These are phyloP conservation scores for Trifolium fragiferum DNA, from an alignment of 306 rosid genomes.

Conservation along the genomic window DNA sequence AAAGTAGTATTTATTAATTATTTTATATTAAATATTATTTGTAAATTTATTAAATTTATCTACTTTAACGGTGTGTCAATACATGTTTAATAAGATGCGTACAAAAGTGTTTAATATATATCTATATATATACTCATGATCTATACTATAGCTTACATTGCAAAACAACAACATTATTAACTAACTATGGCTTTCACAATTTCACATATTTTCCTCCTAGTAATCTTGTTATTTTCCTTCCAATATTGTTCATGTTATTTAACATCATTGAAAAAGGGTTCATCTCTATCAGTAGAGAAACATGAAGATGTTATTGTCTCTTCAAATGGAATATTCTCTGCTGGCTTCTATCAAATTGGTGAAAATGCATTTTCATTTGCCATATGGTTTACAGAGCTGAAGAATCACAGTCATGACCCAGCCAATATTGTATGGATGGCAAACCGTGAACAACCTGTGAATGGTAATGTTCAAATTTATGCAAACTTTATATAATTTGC, in stretches of 20 bases:
- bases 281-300: conserved; percentile 36
- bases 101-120: background rate
- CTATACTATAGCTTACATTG: background rate
- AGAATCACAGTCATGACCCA: background rate
- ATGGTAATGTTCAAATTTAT: conserved; percentile 6
- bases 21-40: no score
- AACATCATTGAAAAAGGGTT: conserved; percentile 4
- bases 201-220: background rate
- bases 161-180: background rate
- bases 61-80: no score
- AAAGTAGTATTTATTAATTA: no score
- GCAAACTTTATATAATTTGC: no score
- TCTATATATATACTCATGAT: background rate
- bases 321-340: conserved; percentile 35
- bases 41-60: no score
- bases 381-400: conserved; percentile 28
- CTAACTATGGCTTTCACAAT: background rate
- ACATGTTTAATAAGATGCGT: no score
- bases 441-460: conserved; percentile 49
- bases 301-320: conserved; percentile 14
- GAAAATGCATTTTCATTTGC: conserved; percentile 35
- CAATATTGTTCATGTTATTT: background rate
- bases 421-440: conserved; percentile 51
- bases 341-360: conserved; percentile 9
- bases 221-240: background rate